Conservation (phyloP, 345 rosid genomes). For the Euphorbia lathyris region DNA sequence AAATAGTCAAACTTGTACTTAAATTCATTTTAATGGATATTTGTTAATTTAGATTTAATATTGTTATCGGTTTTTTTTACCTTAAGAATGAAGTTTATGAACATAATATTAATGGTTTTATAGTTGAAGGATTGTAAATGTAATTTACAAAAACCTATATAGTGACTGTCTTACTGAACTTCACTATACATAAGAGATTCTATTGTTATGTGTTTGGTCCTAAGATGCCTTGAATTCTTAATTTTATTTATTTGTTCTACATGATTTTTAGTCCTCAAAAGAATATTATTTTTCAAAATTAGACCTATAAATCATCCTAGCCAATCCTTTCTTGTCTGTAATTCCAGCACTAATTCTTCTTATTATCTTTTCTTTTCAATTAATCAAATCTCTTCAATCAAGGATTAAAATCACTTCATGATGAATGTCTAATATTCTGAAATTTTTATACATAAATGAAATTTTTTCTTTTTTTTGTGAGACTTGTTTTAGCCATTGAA, state of each 20-base stretch:
- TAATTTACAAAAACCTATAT: no score
- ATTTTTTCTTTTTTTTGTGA: not conserved
- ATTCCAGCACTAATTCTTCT: not conserved
- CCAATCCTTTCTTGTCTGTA: slow-evolving; percentile 9
- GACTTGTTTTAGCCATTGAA: not conserved
- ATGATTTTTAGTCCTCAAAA: not conserved
- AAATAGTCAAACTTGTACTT: no score
- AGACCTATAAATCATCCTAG: not conserved
- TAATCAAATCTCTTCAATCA: not conserved
- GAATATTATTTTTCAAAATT: not conserved
- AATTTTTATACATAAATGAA: not conserved
- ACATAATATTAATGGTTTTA: no score
- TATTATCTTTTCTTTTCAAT: not conserved
- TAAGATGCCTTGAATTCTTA: slow-evolving; percentile 8
- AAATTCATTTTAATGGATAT: no score
- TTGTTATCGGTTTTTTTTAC: no score
- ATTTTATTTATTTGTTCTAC: not conserved
- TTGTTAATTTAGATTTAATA: no score
- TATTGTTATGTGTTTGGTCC: not conserved
- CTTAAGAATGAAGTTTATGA: no score
- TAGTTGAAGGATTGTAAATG: no score
- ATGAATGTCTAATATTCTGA: not conserved
- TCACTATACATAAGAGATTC: not conserved
- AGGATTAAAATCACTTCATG: not conserved
- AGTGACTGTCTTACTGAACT: not conserved